phyloP scores from a whole-genome alignment of 192 early-diverging fungal genomes.

The Coemansia guatemalensis region DNA sequence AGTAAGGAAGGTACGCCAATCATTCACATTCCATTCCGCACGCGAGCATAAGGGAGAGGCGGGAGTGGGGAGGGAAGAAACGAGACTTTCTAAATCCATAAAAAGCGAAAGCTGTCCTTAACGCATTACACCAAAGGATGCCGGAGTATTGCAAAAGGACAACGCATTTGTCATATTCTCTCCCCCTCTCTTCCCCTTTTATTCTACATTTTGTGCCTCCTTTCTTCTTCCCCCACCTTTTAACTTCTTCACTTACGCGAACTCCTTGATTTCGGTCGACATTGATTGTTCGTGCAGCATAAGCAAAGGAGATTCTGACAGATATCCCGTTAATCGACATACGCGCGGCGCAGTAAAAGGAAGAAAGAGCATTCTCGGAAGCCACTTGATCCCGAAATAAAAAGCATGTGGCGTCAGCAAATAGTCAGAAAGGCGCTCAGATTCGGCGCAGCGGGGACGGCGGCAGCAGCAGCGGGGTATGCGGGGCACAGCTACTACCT shows the following conservation, averaged over 20 bases:
- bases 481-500: conserved; percentile 25
- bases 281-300: background rate
- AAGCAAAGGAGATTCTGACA: background rate
- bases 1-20: background rate
- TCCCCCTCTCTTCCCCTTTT: background rate
- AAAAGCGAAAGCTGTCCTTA: background rate
- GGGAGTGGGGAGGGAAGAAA: background rate
- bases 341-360: background rate
- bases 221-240: background rate
- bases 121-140: background rate
- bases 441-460: conserved; percentile 30
- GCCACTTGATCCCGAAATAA: background rate
- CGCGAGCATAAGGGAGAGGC: background rate
- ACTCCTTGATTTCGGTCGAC: background rate
- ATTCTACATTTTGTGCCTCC: background rate
- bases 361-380: background rate
- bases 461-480: conserved; percentile 22
- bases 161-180: background rate
- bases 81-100: background rate
- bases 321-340: background rate
- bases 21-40: background rate
- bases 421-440: conserved; percentile 24
- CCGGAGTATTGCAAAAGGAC: too few relatives aligned
- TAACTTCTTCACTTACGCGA: background rate
- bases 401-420: conserved; percentile 47